These are phyloP conservation scores for Verticillium dahliae DNA, from an alignment of 2,329 filamentous ascomycete genomes.

Conservation along the genomic window DNA sequence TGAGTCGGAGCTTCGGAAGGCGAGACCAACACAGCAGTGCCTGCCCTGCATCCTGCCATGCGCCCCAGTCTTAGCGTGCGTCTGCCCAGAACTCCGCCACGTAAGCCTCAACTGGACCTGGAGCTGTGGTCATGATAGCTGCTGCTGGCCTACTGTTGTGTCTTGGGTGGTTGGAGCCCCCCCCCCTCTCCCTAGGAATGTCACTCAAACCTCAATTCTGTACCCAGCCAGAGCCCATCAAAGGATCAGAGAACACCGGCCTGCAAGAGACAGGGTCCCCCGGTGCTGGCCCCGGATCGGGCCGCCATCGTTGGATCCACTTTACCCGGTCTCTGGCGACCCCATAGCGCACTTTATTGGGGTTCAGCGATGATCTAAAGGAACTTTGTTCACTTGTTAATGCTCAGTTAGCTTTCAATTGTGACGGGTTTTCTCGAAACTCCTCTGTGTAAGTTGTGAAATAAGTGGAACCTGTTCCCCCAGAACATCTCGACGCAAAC, in stretches of 20 bases:
- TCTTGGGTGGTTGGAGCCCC: no score
- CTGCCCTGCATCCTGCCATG: not conserved
- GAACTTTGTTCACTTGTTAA: not conserved
- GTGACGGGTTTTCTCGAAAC: no score
- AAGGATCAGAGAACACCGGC: no score
- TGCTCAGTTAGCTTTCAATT: not conserved
- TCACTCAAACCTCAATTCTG: no score
- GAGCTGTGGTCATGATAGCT: no score
- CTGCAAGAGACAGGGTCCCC: not conserved
- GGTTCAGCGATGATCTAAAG: not conserved
- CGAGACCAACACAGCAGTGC: not conserved
- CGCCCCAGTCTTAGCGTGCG: not conserved
- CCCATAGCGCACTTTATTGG: not conserved
- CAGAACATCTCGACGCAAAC: no score
- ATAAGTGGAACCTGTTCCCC: no score
- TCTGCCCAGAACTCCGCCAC: not conserved
- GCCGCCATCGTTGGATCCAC: not conserved
- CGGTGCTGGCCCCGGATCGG: not conserved
- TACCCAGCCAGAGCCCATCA: no score
- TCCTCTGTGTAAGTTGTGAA: no score
- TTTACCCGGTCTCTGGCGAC: not conserved
- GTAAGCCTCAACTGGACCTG: not conserved
- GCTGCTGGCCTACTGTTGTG: no score
- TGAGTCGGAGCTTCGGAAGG: not conserved
- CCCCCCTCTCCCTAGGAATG: no score